phyloP scores from a whole-genome alignment of 306 rosid species.

The Styphnolobium japonicum region DNA sequence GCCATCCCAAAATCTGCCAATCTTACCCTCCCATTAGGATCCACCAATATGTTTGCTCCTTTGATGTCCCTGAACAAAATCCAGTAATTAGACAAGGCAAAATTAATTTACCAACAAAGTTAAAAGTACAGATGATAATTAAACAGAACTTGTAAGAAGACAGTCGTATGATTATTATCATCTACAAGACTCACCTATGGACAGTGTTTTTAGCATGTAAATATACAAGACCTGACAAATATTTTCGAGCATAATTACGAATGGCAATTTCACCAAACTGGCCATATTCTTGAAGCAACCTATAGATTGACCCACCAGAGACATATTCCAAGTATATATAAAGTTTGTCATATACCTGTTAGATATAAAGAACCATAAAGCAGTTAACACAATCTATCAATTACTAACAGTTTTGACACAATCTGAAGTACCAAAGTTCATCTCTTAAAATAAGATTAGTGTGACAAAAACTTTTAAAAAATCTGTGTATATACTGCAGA shows the following conservation, averaged over 20 bases:
- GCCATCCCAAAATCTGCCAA: slow-evolving; percentile 99
- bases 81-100: slow-evolving; percentile 39
- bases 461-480: neutral
- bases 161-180: neutral
- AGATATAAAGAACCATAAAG: slow-evolving; percentile 13
- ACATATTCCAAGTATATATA: slow-evolving; percentile 94
- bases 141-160: slow-evolving; percentile 8
- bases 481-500: neutral
- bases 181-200: slow-evolving; percentile 63
- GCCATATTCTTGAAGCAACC: slow-evolving; percentile 86
- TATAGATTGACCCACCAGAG: slow-evolving; percentile 90
- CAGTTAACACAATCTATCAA: slow-evolving; percentile 12
- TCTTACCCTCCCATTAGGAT: slow-evolving; percentile 83
- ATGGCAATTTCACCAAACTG: slow-evolving; percentile 77
- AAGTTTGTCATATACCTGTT: slow-evolving; percentile 78
- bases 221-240: slow-evolving; percentile 87
- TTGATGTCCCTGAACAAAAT: slow-evolving; percentile 77
- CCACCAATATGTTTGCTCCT: slow-evolving; percentile 96
- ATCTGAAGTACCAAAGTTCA: neutral
- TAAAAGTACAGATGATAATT: neutral
- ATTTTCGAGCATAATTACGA: slow-evolving; percentile 86
- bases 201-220: slow-evolving; percentile 87
- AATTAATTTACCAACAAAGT: slow-evolving; percentile 44
- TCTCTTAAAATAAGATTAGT: slow-evolving; percentile 35
- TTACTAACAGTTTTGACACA: neutral